A percentile compares a stretch with the other conserved stretches of the same genome.
Evolutionary conservation across 495 filamentous ascomycete genomes (phyloP).

Genomic region (Penicillium cataractarum): DNA sequence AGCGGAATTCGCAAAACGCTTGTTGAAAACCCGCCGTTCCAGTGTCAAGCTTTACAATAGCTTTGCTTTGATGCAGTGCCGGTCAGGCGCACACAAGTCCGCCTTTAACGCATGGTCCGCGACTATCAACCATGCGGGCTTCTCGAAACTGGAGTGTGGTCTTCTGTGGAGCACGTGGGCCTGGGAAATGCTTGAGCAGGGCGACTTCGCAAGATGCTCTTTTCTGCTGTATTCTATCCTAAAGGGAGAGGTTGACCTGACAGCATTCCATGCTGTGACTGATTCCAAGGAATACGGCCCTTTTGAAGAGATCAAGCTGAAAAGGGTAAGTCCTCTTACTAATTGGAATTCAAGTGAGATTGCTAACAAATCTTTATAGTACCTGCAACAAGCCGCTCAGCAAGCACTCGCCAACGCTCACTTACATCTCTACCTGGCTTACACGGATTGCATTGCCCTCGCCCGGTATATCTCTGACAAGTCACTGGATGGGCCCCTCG

Average conservation of each 20-base stretch:
- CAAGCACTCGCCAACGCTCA: conserved; percentile 53
- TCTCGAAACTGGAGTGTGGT: conserved; percentile 47
- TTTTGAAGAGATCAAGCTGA: conserved; percentile 56
- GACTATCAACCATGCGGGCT: conserved; percentile 59
- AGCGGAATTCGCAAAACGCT: conserved; percentile 70
- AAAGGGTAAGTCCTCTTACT: conserved; percentile 40
- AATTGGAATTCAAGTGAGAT: not conserved
- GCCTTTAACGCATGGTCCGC: conserved; percentile 69
- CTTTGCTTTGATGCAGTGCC: conserved; percentile 73
- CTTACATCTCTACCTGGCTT: conserved; percentile 54
- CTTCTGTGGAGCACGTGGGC: conserved; percentile 72
- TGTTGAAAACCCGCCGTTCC: conserved; percentile 68
- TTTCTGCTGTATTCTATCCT: conserved; percentile 50
- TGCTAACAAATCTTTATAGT: no score
- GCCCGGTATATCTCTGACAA: conserved; percentile 61
- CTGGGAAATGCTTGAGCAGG: conserved; percentile 64
- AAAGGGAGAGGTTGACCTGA: conserved; percentile 33
- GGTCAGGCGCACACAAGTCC: conserved; percentile 53
- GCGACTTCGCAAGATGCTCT: conserved; percentile 49
- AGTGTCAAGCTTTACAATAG: conserved; percentile 75
- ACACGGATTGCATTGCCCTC: conserved; percentile 63
- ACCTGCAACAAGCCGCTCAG: no score
- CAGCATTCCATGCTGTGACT: conserved; percentile 24
- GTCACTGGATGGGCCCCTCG: conserved; percentile 41
- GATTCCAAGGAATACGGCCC: conserved; percentile 29